These are phyloP conservation scores for Huntiella abstrusa DNA, from an alignment of 2,329 filamentous ascomycete genomes.

Conservation along the genomic window DNA sequence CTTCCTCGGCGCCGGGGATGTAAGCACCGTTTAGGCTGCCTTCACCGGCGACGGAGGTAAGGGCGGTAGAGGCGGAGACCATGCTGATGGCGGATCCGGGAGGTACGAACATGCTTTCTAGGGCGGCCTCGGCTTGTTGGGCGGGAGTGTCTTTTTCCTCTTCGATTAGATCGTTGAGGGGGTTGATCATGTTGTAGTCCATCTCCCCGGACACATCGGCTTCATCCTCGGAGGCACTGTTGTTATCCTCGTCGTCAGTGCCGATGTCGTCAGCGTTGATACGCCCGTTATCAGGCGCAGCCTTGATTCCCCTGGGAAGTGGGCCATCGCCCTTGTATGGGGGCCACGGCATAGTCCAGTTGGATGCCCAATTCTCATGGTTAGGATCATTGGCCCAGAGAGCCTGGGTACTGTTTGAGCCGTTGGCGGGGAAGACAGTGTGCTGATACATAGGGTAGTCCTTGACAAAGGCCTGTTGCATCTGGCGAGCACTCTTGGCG, in stretches of 20 bases:
- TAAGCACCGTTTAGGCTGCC: too few relatives aligned
- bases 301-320: neutral
- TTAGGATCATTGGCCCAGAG: conserved; percentile 11
- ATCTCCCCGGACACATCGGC: neutral
- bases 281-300: conserved; percentile 1
- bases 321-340: conserved; percentile 8
- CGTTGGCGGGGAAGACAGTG: conserved; percentile 10
- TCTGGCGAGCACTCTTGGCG: neutral
- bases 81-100: neutral
- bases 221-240: conserved; percentile 3
- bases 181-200: neutral
- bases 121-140: neutral
- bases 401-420: conserved; percentile 3
- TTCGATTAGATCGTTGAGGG: neutral
- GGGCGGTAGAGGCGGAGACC: neutral
- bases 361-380: neutral
- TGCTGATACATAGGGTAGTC: conserved; percentile 10
- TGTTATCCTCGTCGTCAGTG: neutral
- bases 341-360: conserved; percentile 11
- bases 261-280: neutral
- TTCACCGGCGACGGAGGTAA: too few relatives aligned
- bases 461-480: neutral
- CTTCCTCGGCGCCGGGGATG: neutral
- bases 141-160: neutral
- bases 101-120: neutral